These are phyloP conservation scores for Chytriomyces sp. DNA, from an alignment of 192 early-diverging fungal genomes.

Conservation along the genomic window DNA sequence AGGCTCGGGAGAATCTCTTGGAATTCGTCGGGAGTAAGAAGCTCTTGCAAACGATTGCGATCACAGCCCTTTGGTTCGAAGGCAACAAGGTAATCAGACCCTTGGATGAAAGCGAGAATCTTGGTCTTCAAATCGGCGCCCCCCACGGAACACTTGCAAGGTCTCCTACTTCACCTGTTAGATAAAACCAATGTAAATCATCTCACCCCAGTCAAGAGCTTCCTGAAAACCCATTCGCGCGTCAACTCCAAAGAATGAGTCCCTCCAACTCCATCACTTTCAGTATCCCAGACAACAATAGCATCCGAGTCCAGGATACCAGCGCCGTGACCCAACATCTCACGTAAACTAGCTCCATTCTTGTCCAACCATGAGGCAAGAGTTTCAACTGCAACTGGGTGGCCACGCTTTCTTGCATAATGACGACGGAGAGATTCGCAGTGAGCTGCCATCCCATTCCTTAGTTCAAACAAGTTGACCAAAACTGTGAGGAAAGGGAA, in stretches of 20 bases:
- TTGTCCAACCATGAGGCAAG: not conserved
- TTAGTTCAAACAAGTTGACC: too few relatives aligned
- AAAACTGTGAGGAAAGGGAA: too few relatives aligned
- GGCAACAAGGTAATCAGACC: not conserved
- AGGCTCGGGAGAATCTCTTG: not conserved
- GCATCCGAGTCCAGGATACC: not conserved
- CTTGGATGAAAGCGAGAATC: not conserved
- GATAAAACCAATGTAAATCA: not conserved
- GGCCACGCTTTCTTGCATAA: slow-evolving; percentile 1
- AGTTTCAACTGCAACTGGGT: not conserved
- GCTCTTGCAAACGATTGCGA: not conserved
- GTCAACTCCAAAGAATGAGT: slow-evolving; percentile 15
- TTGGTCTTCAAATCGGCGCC: not conserved
- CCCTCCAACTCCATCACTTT: slow-evolving; percentile 14
- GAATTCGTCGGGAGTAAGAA: not conserved
- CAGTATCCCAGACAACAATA: slow-evolving; percentile 14
- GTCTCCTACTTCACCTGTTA: not conserved
- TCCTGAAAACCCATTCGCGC: not conserved
- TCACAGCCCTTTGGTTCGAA: not conserved
- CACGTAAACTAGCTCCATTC: not conserved
- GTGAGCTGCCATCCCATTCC: not conserved
- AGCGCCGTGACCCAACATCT: not conserved
- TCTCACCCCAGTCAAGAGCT: not conserved
- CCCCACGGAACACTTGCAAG: not conserved
- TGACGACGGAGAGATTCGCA: not conserved